These are phyloP conservation scores for Trifolium fragiferum DNA, from an alignment of 306 rosid genomes.

Conservation along the genomic window DNA sequence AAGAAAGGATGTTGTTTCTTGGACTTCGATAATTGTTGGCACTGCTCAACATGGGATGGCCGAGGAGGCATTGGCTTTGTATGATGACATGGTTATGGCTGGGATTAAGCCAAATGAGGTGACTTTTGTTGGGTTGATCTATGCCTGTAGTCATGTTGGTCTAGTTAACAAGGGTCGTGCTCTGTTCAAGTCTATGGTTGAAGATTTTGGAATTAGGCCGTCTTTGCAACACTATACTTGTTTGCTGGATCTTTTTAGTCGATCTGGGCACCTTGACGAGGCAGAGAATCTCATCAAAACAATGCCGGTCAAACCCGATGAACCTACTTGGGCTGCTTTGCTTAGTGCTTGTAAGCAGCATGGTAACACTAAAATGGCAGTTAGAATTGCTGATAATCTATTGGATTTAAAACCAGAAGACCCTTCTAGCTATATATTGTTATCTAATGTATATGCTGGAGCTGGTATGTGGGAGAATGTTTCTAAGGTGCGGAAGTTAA, in stretches of 20 bases:
- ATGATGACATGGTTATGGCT: conserved; percentile 67
- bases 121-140: conserved; percentile 84
- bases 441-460: conserved; percentile 74
- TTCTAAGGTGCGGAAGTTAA: conserved; percentile 68
- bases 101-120: conserved; percentile 82
- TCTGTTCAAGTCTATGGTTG: conserved; percentile 73
- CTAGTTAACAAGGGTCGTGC: conserved; percentile 66
- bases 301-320: conserved; percentile 81
- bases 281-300: conserved; percentile 64
- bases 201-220: conserved; percentile 65
- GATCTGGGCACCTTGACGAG: conserved; percentile 87
- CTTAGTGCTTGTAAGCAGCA: conserved; percentile 81
- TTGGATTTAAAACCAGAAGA: conserved; percentile 63
- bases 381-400: conserved; percentile 67
- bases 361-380: conserved; percentile 64
- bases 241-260: conserved; percentile 82
- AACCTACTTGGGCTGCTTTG: conserved; percentile 91
- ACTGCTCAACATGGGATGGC: conserved; percentile 81
- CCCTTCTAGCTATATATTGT: conserved; percentile 70
- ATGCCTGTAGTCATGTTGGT: conserved; percentile 87
- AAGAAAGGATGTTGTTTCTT: conserved; percentile 76
- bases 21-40: conserved; percentile 94
- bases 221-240: conserved; percentile 89
- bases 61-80: conserved; percentile 69
- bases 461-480: conserved; percentile 79